Conservation (phyloP, 2,329 filamentous ascomycete species). For the Colletotrichum sp. region DNA sequence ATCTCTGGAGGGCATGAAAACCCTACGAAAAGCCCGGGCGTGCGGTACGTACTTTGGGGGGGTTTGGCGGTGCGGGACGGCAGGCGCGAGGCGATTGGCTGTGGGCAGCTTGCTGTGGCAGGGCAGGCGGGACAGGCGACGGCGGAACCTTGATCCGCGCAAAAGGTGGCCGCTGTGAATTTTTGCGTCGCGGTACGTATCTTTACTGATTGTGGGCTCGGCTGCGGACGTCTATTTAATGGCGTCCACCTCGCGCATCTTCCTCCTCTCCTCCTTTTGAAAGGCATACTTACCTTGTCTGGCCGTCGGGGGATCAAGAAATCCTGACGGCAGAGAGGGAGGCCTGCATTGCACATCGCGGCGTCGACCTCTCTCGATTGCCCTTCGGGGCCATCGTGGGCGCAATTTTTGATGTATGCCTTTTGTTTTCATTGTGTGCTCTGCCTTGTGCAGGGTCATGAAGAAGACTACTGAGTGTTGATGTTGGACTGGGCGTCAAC, state of each 20-base stretch:
- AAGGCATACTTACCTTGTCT: constrained; percentile 57
- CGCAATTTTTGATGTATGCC: constrained; percentile 18
- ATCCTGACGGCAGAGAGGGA: constrained; percentile 42
- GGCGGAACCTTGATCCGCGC: constrained; percentile 8
- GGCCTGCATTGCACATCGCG: constrained; percentile 57
- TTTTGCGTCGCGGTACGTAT: neutral
- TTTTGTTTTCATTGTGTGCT: constrained; percentile 18
- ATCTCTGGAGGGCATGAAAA: constrained; percentile 47
- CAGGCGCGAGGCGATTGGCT: neutral
- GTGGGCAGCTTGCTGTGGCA: neutral
- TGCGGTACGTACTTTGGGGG: constrained; percentile 14
- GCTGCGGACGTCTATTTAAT: neutral
- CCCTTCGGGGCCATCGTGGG: constrained; percentile 18
- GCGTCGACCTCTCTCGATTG: constrained; percentile 20
- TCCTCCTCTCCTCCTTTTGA: neutral
- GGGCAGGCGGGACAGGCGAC: constrained; percentile 6
- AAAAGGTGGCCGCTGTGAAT: neutral
- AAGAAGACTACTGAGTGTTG: neutral
- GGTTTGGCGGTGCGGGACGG: neutral
- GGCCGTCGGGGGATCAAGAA: constrained; percentile 48
- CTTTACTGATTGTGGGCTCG: neutral
- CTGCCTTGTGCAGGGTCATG: neutral
- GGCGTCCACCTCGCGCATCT: neutral
- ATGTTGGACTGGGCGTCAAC: rapidly evolving
- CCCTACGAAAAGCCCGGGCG: constrained; percentile 35